Conservation (phyloP, 257 asterid species). For the Lavandula angustifolia region DNA sequence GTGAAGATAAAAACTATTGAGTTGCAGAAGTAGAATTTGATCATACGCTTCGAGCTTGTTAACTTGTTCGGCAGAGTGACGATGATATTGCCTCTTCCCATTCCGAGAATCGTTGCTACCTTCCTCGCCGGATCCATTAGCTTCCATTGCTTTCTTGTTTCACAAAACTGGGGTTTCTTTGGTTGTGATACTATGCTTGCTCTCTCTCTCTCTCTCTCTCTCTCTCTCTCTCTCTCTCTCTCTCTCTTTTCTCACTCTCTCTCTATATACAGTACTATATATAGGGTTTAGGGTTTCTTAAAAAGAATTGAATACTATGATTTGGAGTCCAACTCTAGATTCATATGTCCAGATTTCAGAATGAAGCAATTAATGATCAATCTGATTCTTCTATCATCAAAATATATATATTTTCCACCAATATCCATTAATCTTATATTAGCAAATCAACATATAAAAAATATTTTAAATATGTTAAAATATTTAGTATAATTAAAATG, state of each 20-base stretch:
- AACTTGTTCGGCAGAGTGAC: conserved; percentile 47
- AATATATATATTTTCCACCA: background rate
- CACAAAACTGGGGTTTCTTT: background rate
- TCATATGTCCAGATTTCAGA: conserved; percentile 22
- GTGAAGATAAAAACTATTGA: background rate
- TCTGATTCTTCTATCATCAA: background rate
- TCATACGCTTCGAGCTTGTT: conserved; percentile 44
- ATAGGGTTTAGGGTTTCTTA: background rate
- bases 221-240: background rate
- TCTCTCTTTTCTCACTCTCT: conserved; percentile 2
- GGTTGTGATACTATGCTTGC: background rate
- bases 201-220: background rate
- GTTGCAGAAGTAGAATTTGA: background rate
- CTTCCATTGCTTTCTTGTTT: conserved; percentile 26
- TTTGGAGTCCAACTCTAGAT: conserved; percentile 18
- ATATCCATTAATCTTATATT: background rate
- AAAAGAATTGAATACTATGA: conserved; percentile 5
- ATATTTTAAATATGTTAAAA: background rate
- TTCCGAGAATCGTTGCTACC: conserved; percentile 28
- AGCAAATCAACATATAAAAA: background rate
- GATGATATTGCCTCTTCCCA: conserved; percentile 37
- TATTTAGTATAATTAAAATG: background rate
- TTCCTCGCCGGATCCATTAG: conserved; percentile 41
- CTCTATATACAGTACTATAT: background rate
- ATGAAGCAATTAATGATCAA: conserved; percentile 27